These are phyloP conservation scores for Penicillium turbatum DNA, from an alignment of 495 filamentous ascomycete genomes.

Conservation along the genomic window DNA sequence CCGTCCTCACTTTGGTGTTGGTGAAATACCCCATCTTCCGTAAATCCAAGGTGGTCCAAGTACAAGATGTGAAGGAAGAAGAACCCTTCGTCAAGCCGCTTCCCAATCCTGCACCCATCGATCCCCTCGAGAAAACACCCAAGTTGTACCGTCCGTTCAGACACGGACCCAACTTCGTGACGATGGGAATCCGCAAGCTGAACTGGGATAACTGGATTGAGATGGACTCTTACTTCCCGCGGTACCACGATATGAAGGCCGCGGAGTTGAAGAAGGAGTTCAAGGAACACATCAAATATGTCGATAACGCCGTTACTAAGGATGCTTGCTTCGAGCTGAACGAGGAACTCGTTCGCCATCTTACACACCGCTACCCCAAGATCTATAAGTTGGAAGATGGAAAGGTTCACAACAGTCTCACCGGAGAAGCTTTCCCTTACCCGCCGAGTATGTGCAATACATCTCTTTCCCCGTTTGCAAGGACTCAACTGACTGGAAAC, in stretches of 20 bases:
- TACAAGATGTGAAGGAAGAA: neutral
- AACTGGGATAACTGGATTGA: slow-evolving; percentile 70
- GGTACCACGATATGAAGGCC: slow-evolving; percentile 62
- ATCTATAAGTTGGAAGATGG: slow-evolving; percentile 52
- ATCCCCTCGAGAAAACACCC: slow-evolving; percentile 47
- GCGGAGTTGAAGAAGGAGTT: slow-evolving; percentile 46
- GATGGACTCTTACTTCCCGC: slow-evolving; percentile 66
- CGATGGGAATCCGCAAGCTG: slow-evolving; percentile 71
- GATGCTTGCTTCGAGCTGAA: slow-evolving; percentile 63
- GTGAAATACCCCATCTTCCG: slow-evolving; percentile 3
- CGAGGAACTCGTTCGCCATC: slow-evolving; percentile 62
- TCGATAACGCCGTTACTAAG: slow-evolving; percentile 47
- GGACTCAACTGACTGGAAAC: neutral
- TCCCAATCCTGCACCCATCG: slow-evolving; percentile 3
- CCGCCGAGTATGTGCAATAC: slow-evolving; percentile 46
- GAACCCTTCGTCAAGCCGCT: slow-evolving; percentile 13
- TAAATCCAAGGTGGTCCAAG: neutral
- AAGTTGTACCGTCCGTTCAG: slow-evolving; percentile 71
- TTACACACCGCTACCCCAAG: slow-evolving; percentile 64
- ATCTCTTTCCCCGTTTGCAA: neutral
- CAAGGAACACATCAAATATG: slow-evolving; percentile 18
- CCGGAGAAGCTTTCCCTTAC: slow-evolving; percentile 61
- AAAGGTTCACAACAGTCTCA: slow-evolving; percentile 61
- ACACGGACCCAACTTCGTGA: slow-evolving; percentile 63
- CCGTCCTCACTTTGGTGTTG: neutral